These are phyloP conservation scores for Pseudocercospora pini-densiflorae DNA, from an alignment of 2,329 filamentous ascomycete genomes.

Conservation along the genomic window DNA sequence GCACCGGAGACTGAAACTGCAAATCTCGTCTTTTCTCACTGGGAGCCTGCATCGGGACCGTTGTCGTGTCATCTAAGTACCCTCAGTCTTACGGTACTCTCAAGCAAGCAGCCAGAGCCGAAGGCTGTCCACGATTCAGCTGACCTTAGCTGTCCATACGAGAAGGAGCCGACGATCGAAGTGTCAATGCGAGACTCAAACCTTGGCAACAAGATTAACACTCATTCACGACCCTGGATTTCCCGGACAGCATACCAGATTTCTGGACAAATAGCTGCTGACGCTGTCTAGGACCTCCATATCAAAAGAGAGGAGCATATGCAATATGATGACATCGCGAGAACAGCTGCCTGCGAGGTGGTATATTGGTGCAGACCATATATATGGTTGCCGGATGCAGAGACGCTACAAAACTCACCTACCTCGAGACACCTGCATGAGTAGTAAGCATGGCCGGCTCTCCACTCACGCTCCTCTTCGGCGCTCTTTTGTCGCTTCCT, in stretches of 20 bases:
- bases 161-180: neutral
- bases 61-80: neutral
- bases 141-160: neutral
- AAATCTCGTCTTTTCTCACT: neutral
- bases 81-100: neutral
- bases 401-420: neutral
- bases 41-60: neutral
- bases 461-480: constrained; percentile 17
- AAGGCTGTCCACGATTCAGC: neutral
- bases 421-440: neutral
- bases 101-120: neutral
- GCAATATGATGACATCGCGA: neutral
- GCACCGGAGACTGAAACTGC: neutral
- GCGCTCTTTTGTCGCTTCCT: constrained; percentile 19
- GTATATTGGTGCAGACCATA: neutral
- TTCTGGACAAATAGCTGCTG: neutral
- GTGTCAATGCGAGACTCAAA: constrained; percentile 5
- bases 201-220: constrained; percentile 5
- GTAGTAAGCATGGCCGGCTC: constrained; percentile 16
- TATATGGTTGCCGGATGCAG: neutral
- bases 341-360: neutral
- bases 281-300: neutral
- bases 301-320: neutral
- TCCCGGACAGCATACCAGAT: neutral
- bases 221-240: neutral